These are phyloP conservation scores for Oenanthe javanica DNA, from an alignment of 140 eudicot species.

Conservation along the genomic window DNA sequence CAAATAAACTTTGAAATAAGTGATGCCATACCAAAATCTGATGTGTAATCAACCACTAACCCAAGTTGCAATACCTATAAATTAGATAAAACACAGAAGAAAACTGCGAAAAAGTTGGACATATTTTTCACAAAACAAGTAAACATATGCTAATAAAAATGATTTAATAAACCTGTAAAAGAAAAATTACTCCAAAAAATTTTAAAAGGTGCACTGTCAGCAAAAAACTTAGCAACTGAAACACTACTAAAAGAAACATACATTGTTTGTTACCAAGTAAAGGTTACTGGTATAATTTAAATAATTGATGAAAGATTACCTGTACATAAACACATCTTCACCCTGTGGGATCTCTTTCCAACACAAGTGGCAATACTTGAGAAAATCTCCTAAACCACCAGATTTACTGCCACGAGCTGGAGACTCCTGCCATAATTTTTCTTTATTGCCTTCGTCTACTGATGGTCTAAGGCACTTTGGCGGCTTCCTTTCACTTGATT, in stretches of 20 bases:
- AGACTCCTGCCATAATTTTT: neutral
- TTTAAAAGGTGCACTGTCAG: neutral
- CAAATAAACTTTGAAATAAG: neutral
- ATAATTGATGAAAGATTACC: conserved; percentile 3
- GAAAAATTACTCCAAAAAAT: neutral
- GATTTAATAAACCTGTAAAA: neutral
- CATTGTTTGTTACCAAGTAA: neutral
- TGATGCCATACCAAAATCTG: neutral
- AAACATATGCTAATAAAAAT: neutral
- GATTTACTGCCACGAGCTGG: neutral
- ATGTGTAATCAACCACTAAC: neutral
- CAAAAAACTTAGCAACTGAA: neutral
- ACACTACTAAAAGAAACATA: neutral
- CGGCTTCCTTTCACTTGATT: neutral
- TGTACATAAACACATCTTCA: conserved; percentile 27
- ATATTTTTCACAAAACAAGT: neutral
- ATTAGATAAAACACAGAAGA: neutral
- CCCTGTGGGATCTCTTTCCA: conserved; percentile 12
- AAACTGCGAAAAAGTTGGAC: neutral
- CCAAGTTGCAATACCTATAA: neutral
- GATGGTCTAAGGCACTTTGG: conserved; percentile 1
- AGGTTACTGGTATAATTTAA: neutral
- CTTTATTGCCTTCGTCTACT: neutral
- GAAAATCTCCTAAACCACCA: conserved; percentile 11
- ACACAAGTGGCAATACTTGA: conserved; percentile 18